Percentiles rank a stretch among this genome's conserved stretches.
Conservation (phyloP, 805 yeast species). For the Candida anglica region DNA sequence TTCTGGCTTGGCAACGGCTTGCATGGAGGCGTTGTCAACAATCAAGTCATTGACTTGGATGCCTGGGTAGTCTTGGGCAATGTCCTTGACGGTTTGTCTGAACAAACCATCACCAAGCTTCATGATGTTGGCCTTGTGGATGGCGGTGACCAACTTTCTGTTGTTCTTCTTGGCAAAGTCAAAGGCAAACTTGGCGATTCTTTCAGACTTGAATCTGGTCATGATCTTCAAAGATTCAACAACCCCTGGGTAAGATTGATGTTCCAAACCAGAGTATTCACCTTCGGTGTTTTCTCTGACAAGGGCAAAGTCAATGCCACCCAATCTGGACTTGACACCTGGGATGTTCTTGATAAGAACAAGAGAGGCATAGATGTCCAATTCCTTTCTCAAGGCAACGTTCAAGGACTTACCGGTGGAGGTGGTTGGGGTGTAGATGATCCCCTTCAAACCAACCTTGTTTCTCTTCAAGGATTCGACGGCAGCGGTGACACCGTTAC, state of each 20-base stretch:
- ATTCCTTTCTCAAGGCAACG: slow-evolving; percentile 94
- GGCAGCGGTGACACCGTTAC: slow-evolving; percentile 78
- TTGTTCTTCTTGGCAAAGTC: slow-evolving; percentile 91
- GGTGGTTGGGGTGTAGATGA: slow-evolving; percentile 84
- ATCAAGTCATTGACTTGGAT: slow-evolving; percentile 86
- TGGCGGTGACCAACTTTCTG: slow-evolving; percentile 91
- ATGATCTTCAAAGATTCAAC: slow-evolving; percentile 95
- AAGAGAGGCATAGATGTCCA: slow-evolving; percentile 92
- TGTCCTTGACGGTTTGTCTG: slow-evolving; percentile 87
- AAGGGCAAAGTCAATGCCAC: slow-evolving; percentile 85
- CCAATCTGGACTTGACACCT: slow-evolving; percentile 87
- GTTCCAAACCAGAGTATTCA: slow-evolving; percentile 98
- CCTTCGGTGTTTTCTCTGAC: slow-evolving; percentile 99
- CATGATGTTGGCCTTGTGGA: slow-evolving; percentile 99
- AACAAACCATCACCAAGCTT: slow-evolving; percentile 97
- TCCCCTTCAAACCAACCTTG: slow-evolving; percentile 95
- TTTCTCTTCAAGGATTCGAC: slow-evolving; percentile 90
- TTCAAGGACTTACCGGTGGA: slow-evolving; percentile 80
- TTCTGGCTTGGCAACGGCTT: slow-evolving; percentile 96
- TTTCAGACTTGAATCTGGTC: slow-evolving; percentile 91
- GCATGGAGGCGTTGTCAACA: slow-evolving; percentile 99
- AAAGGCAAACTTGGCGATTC: slow-evolving; percentile 95
- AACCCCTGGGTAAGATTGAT: slow-evolving; percentile 95
- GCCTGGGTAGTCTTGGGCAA: slow-evolving; percentile 80
- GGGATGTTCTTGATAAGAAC: slow-evolving; percentile 92